Evolutionary conservation across 2,329 filamentous ascomycete genomes (phyloP), one percentile per base, ranked within the genome.

Genomic region (Volutella citrinella): DNA sequence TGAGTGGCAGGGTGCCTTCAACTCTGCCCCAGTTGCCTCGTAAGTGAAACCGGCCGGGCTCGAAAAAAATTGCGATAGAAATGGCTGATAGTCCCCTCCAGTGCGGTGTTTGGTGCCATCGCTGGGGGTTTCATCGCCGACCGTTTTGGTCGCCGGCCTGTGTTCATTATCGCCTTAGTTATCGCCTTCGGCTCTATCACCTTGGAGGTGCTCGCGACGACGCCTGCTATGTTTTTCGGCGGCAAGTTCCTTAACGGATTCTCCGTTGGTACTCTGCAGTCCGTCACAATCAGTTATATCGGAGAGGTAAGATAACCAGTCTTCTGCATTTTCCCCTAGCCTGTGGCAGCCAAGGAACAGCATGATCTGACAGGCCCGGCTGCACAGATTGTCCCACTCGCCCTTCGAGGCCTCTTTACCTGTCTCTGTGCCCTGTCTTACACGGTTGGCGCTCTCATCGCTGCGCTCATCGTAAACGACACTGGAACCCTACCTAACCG

Each of bases 221-320:
- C 43, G 6, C 41, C 41, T 21, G 26, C 35, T 6, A 27, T 44
- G 19, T 46, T 46, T 29, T 46, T 46, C 20, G 43, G 34, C 7
- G 43, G 43, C n/a, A 46, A 46, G 33, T 46, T 46, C 23, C 36
- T 46, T 18, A 37, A 42, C 18, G 43, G 43, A 3, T 46, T 44
- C 34, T 32, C 41, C 10, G 19, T 42, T 13, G 43, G 43, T 7
- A 35, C 35, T 19, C 40, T 46, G 27, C 36, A 38, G 19, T 34
- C 43, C 10, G 23, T 45, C 14, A 25, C 32, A 26, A 42, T 45
- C 34, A 44, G 38, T 17, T 46, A 45, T 23, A 46, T 45, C 13
- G 43, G 43, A n/a, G 43, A 46, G 36, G 31, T 22, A 9, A 22
- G 20, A n/a, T n/a, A n/a, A n/a, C n/a, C n/a, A n/a, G n/a, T n/a